Conservation (phyloP, 306 rosid genomes). For the Rosa rugosa region DNA sequence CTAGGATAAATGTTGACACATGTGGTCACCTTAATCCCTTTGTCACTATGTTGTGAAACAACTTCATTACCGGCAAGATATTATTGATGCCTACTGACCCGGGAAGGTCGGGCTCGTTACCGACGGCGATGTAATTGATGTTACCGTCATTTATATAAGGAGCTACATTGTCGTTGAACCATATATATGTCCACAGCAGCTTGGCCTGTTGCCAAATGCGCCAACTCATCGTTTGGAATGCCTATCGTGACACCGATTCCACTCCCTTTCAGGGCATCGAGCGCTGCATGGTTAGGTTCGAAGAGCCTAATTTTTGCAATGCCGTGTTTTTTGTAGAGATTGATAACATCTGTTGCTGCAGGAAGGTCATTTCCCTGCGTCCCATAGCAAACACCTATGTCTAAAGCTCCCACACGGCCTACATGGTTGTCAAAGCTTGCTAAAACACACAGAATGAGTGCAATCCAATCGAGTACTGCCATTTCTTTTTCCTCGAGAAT, state of each 20-base stretch:
- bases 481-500: background rate
- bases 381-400: slow-evolving; percentile 23
- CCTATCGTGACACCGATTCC: background rate
- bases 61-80: slow-evolving; percentile 6
- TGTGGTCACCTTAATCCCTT: slow-evolving; percentile 23
- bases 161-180: slow-evolving; percentile 10
- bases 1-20: background rate
- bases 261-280: slow-evolving; percentile 24
- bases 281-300: slow-evolving; percentile 16
- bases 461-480: background rate
- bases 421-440: background rate
- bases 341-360: slow-evolving; percentile 14
- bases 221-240: background rate
- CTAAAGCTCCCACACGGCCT: background rate
- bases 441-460: background rate
- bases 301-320: slow-evolving; percentile 31
- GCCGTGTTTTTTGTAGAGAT: slow-evolving; percentile 17
- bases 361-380: slow-evolving; percentile 28
- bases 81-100: background rate
- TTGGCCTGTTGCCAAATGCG: background rate
- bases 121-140: slow-evolving; percentile 19
- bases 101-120: slow-evolving; percentile 19
- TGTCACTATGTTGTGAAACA: background rate
- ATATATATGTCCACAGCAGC: background rate
- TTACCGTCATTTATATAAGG: background rate